Base-by-base conservation (phyloP, 495 filamentous ascomycete species). In the Daldinia grandis region DNA sequence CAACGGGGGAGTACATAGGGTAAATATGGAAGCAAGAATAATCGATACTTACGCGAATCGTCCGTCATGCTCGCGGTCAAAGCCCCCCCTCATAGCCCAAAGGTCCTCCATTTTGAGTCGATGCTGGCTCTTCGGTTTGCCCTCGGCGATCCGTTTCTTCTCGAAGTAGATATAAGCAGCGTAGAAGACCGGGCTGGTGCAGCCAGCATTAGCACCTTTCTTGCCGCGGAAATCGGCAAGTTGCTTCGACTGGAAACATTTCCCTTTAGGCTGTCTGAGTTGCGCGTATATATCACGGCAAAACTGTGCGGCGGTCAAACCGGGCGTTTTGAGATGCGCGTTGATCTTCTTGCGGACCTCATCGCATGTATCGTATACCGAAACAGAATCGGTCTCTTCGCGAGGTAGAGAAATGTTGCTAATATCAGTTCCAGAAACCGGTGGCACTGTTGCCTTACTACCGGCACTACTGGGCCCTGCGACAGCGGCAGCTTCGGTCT, bases 81-180 rank as follows among this genome's bases (percentile, higher is more conserved):
- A 62, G 4, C 77, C 77, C 1, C 62, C 66, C 0, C 55, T 14
- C 4, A 1, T 3, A 10, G 57, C 50, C 66, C 66, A 64, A 0
- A 59, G 28, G 58, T 76, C 25, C 76, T 90, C 87, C 84, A 87
- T 89, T 1, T 81, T 80, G 63, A 79, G 35, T 14, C 87, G 74
- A 58, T 82, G 78, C 60, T 82, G 79, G 12, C 73, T 83, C 82
- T 89, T 90, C n/a, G 82, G 78, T 78, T 87, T 88, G 14, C 81
- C 80, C 70, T 87, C 82, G 55, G 80, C 79, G 42, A 89, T 76
- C 17, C 87, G 76, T 65, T 87, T 64, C 81, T 90, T 91, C 78
- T 90, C 87, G 57, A 89, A 89, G 47, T 78, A 87, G 24, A 83
- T 79, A 73, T 89, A 89, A 1, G 79, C 80, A 7, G 80, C 82